Conservation (phyloP, 148 eudicot species). For the Chenopodium formosanum region DNA sequence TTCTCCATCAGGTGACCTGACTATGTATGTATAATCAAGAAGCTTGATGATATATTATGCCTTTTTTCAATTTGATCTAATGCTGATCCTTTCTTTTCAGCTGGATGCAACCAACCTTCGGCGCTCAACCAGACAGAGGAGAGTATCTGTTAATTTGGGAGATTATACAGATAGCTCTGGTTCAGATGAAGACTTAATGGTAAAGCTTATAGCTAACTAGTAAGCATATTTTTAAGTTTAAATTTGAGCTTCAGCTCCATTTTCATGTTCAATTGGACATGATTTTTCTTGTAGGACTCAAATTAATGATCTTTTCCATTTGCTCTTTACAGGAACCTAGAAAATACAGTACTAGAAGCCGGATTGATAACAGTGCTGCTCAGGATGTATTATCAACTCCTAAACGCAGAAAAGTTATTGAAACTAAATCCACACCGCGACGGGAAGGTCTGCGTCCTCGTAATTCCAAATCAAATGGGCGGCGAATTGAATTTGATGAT, state of each 20-base stretch:
- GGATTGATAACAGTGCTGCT: constrained; percentile 45
- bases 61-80: constrained; percentile 20
- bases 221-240: constrained; percentile 1
- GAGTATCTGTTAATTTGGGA: constrained; percentile 63
- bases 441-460: constrained; percentile 94
- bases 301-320: constrained; percentile 19
- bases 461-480: constrained; percentile 46
- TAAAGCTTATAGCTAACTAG: constrained; percentile 34
- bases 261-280: constrained; percentile 12
- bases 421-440: constrained; percentile 49
- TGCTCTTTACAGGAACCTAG: constrained; percentile 52
- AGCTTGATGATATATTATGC: constrained; percentile 10
- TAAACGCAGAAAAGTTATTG: constrained; percentile 46
- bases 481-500: constrained; percentile 55
- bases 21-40: not conserved
- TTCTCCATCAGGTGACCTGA: not conserved
- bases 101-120: constrained; percentile 66
- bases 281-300: constrained; percentile 20
- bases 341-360: constrained; percentile 61
- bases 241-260: constrained; percentile 19
- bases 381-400: constrained; percentile 49
- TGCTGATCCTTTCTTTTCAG: constrained; percentile 41
- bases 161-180: constrained; percentile 91
- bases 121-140: constrained; percentile 94
- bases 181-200: constrained; percentile 83